A percentile compares a stretch with the other conserved stretches of the same genome.
Evolutionary conservation across 1,284 basidiomycete species (phyloP).

Genomic region (Austropuccinia psidii): DNA sequence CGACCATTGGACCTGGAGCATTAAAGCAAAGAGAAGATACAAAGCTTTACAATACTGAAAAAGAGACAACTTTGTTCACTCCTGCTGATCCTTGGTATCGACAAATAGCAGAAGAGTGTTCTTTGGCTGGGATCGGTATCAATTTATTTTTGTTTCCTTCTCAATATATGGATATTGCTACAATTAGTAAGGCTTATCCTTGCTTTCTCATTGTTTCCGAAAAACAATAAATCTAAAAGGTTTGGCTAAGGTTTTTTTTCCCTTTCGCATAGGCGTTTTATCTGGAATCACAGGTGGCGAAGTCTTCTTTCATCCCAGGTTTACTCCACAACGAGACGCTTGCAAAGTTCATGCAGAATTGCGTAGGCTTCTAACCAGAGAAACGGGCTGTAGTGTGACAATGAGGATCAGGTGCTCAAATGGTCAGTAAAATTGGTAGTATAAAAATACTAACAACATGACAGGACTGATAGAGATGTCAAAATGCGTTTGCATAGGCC

Average conservation of each 20-base stretch:
- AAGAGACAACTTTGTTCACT: constrained; percentile 71
- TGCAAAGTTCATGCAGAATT: constrained; percentile 65
- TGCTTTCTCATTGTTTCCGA: neutral
- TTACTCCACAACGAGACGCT: constrained; percentile 64
- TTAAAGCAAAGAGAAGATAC: constrained; percentile 59
- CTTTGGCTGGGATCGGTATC: constrained; percentile 80
- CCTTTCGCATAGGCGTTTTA: constrained; percentile 55
- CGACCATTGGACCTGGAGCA: constrained; percentile 69
- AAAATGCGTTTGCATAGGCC: constrained; percentile 53
- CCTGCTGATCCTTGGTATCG: constrained; percentile 72
- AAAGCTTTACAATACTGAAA: constrained; percentile 75
- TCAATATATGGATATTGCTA: constrained; percentile 77
- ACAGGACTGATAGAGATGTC: too few relatives aligned
- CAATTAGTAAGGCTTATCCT: constrained; percentile 58
- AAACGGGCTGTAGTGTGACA: constrained; percentile 71
- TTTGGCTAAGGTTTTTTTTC: constrained; percentile 28
- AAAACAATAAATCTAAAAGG: neutral
- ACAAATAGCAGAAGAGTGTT: constrained; percentile 75
- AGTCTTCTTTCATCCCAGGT: constrained; percentile 84
- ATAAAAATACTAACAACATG: constrained; percentile 32
- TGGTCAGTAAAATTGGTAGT: constrained; percentile 53
- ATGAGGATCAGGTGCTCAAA: constrained; percentile 77
- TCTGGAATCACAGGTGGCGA: constrained; percentile 81
- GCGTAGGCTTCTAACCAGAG: constrained; percentile 61
- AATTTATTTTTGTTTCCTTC: constrained; percentile 80